Evolutionary conservation across 2,329 filamentous ascomycete species (phyloP).

Genomic region (Cytospora schulzeri): DNA sequence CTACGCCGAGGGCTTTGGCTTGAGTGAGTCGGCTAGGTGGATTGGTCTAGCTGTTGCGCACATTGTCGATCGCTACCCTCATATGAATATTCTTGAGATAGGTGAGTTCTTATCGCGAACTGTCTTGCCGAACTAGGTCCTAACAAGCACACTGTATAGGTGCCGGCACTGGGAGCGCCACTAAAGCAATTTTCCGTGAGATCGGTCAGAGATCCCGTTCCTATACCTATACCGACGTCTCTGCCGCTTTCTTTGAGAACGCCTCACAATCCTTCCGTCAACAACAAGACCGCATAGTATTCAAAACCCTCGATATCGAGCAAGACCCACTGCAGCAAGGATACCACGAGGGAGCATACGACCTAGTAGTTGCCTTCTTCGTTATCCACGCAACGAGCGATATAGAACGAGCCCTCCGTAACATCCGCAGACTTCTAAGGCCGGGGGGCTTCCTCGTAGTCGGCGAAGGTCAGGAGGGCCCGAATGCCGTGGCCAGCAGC

Average conservation of each 20-base stretch:
- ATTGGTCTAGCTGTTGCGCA: conserved; percentile 12
- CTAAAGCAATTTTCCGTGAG: conserved; percentile 37
- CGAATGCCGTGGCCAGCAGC: neutral
- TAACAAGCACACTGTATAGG: conserved; percentile 24
- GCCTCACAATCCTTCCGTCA: conserved; percentile 19
- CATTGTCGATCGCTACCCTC: conserved; percentile 19
- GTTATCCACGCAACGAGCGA: conserved; percentile 36
- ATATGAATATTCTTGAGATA: conserved; percentile 37
- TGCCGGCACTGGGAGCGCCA: conserved; percentile 46
- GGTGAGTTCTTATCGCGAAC: too few relatives aligned
- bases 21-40: conserved; percentile 13
- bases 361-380: conserved; percentile 38
- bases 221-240: conserved; percentile 50
- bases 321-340: conserved; percentile 35
- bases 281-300: neutral
- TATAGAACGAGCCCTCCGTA: conserved; percentile 31
- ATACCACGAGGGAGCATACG: conserved; percentile 34
- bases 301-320: conserved; percentile 34
- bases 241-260: conserved; percentile 40
- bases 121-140: too few relatives aligned
- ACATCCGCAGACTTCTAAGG: conserved; percentile 37
- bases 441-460: conserved; percentile 31
- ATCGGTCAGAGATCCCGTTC: conserved; percentile 36
- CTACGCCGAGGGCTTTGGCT: conserved; percentile 13
- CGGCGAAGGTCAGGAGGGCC: neutral